Base-by-base conservation (phyloP, 441 rosid genomes). In the Lagerstroemia fauriei region DNA sequence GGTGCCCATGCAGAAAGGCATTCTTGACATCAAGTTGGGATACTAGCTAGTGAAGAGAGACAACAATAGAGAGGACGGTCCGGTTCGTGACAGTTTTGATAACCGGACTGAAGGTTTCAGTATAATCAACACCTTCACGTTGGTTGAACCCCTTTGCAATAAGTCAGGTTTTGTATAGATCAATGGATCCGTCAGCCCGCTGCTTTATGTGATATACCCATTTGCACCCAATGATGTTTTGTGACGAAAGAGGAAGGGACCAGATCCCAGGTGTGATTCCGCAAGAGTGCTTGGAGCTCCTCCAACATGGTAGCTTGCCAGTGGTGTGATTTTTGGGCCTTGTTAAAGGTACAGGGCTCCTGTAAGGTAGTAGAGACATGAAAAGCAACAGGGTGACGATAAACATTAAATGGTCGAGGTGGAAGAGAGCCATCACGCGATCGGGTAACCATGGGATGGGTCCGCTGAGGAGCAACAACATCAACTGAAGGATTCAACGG, bases 21-120 rank as follows among this genome's bases (percentile, higher is more conserved):
- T n/a, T 63, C 14, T 78, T 78, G 38, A 78, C 31, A 78, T 78
- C 81, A 13, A 78, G 59, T 46, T 78, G 74, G 0, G 61, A 9
- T 9, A 78, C 1, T 0, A n/a, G 22, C 73, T 74, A 78, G 0
- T 56, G 50, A 25, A 1, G 10, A 46, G 32, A 18, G 17, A 78
- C 38, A 4, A 27, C 34, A 25, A 78, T 71, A n/a, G 34, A 18
- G 0, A 78, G 57, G 22, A 78, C 81, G 1, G 66, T 7, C 1
- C 10, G 74, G 41, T 65, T 65, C 1, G 81, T 78, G 57, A 48
- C 11, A 4, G 74, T 74, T 44, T 78, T 78, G 57, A 78, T 41
- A 11, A 78, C 51, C 25, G 6, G 72, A 63, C 72, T 78, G 44
- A 57, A 78, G 1, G 71, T 78, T 2, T 78, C 72, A 7, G 68